Conservation (phyloP, 2,329 filamentous ascomycete genomes). For the Sclerotinia subarctica region DNA sequence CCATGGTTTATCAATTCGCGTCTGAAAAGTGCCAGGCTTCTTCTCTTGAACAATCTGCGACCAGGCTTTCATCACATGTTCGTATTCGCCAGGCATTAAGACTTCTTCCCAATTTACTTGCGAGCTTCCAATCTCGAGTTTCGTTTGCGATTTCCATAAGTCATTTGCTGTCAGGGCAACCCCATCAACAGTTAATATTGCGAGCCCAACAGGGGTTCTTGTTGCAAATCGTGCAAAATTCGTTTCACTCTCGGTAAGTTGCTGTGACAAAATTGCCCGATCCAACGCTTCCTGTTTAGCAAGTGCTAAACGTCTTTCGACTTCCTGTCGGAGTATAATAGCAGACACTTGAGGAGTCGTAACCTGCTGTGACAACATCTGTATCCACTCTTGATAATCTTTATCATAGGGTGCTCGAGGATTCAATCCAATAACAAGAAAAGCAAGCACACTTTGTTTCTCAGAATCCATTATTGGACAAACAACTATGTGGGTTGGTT, state of each 20-base stretch:
- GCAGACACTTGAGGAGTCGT: slow-evolving; percentile 63
- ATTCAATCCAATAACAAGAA: slow-evolving; percentile 51
- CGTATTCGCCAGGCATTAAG: slow-evolving; percentile 12
- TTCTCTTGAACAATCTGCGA: background rate
- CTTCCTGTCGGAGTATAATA: slow-evolving; percentile 51
- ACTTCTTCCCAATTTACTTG: slow-evolving; percentile 7
- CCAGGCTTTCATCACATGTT: slow-evolving; percentile 17
- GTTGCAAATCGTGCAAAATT: slow-evolving; percentile 69
- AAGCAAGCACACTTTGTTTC: slow-evolving; percentile 51
- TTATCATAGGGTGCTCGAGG: slow-evolving; percentile 73
- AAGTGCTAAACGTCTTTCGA: background rate
- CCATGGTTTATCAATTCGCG: slow-evolving; percentile 4
- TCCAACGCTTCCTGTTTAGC: slow-evolving; percentile 58
- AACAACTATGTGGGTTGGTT: slow-evolving; percentile 66
- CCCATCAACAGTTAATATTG: slow-evolving; percentile 63
- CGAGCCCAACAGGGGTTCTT: slow-evolving; percentile 70
- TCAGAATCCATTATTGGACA: slow-evolving; percentile 80
- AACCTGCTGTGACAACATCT: slow-evolving; percentile 50
- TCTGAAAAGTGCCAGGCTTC: background rate
- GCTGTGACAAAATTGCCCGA: slow-evolving; percentile 62
- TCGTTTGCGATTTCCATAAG: slow-evolving; percentile 21
- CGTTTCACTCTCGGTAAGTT: slow-evolving; percentile 59
- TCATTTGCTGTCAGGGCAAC: slow-evolving; percentile 38
- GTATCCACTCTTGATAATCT: slow-evolving; percentile 55
- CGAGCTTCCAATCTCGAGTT: slow-evolving; percentile 20